These are phyloP conservation scores for Adansonia madagascariensis DNA, from an alignment of 441 rosid species.

Conservation along the genomic window DNA sequence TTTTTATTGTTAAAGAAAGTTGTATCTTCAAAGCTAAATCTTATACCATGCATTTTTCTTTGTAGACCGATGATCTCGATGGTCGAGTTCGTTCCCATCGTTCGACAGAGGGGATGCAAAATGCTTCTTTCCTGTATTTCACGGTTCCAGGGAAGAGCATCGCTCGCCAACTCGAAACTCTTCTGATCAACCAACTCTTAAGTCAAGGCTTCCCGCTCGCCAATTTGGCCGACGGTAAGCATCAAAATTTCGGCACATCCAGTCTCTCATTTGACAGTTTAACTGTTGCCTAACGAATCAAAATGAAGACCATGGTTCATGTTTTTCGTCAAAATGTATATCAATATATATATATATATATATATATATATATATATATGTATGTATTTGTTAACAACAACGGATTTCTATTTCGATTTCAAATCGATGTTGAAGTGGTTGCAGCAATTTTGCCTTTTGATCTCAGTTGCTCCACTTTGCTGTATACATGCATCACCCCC, in stretches of 20 bases:
- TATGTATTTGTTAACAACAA: background rate
- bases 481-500: conserved; percentile 7
- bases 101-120: conserved; percentile 70
- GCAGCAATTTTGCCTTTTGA: conserved; percentile 59
- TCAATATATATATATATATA: background rate
- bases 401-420: background rate
- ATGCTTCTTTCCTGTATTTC: conserved; percentile 76
- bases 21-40: background rate
- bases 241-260: conserved; percentile 79
- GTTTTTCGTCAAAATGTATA: conserved; percentile 4
- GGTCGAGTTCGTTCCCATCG: conserved; percentile 79
- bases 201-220: conserved; percentile 64
- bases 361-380: background rate
- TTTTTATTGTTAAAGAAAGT: background rate
- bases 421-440: conserved; percentile 34
- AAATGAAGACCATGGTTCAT: background rate
- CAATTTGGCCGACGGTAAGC: conserved; percentile 88
- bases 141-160: conserved; percentile 87
- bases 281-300: conserved; percentile 30
- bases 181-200: conserved; percentile 86
- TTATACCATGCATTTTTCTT: conserved; percentile 22
- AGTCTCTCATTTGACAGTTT: conserved; percentile 42
- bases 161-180: conserved; percentile 96
- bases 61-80: conserved; percentile 90
- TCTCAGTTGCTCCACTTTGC: conserved; percentile 49